Percentiles rank a stretch among this genome's conserved stretches.
These are phyloP conservation scores for Pelagophyceae sp. DNA, from an alignment of 352 stramenopile species.

Conservation along the genomic window DNA sequence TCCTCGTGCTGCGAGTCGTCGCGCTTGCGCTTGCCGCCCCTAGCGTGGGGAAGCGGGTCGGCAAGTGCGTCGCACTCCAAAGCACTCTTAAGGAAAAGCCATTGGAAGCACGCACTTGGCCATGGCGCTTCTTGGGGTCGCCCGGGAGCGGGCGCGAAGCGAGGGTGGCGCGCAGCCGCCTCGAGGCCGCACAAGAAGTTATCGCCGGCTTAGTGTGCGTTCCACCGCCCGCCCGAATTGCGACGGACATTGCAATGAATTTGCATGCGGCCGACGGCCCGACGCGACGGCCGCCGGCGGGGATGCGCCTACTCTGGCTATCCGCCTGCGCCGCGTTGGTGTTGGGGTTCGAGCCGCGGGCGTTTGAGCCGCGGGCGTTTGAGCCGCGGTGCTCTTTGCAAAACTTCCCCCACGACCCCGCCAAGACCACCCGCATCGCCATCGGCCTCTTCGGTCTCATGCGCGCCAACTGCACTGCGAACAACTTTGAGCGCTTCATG, in stretches of 20 bases:
- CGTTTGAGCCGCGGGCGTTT: neutral
- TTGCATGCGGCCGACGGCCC: neutral
- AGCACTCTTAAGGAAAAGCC: too few species aligned
- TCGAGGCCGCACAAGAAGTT: too few species aligned
- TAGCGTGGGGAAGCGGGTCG: too few species aligned
- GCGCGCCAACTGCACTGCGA: neutral
- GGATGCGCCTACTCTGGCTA: neutral
- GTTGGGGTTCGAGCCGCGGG: neutral
- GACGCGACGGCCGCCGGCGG: neutral
- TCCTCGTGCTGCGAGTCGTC: neutral
- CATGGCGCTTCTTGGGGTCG: neutral
- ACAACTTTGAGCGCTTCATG: slow-evolving; percentile 8
- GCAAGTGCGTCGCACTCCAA: too few species aligned
- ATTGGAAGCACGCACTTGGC: too few species aligned
- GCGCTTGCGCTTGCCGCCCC: slow-evolving; percentile 10
- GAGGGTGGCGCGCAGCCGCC: too few species aligned
- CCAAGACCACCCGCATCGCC: neutral
- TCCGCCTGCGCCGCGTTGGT: neutral
- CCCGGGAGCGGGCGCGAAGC: neutral
- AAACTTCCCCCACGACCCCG: slow-evolving; percentile 13
- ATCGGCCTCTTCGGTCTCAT: slow-evolving; percentile 2
- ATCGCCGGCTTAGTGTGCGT: too few species aligned
- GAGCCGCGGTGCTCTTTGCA: neutral
- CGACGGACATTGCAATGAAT: neutral
- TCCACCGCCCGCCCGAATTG: too few species aligned